Conservation (phyloP, 495 filamentous ascomycete species). For the Aspergillus wentii region DNA sequence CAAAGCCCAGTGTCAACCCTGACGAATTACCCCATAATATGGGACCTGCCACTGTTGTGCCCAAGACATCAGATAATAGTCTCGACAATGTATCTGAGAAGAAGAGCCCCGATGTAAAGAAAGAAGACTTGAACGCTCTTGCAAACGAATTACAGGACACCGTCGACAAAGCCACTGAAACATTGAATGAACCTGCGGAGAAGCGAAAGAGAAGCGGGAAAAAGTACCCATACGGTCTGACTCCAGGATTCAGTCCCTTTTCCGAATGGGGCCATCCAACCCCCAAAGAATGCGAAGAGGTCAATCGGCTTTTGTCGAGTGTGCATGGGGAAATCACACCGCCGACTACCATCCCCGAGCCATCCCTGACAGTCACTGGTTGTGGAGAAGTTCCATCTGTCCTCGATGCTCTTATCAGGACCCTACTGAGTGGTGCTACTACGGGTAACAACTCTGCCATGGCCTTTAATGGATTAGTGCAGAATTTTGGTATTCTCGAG, state of each 20-base stretch:
- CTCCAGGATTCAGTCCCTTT: constrained; percentile 55
- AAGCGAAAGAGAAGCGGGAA: constrained; percentile 18
- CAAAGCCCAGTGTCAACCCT: constrained; percentile 7
- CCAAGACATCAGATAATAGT: no score
- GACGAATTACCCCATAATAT: constrained; percentile 44
- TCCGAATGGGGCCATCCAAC: constrained; percentile 66
- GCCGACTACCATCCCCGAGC: constrained; percentile 65
- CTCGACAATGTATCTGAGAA: no score
- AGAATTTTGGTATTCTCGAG: constrained; percentile 60
- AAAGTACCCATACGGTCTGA: constrained; percentile 33
- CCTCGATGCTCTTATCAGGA: constrained; percentile 82
- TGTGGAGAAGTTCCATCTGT: constrained; percentile 94
- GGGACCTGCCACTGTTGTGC: constrained; percentile 14
- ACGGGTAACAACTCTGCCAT: constrained; percentile 58
- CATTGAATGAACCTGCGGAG: neutral
- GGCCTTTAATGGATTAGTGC: constrained; percentile 67
- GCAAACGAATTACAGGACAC: constrained; percentile 12
- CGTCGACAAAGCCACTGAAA: constrained; percentile 15
- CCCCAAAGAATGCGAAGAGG: constrained; percentile 64
- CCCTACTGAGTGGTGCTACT: constrained; percentile 72
- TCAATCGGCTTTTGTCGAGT: constrained; percentile 61
- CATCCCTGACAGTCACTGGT: constrained; percentile 75
- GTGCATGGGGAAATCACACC: constrained; percentile 61
- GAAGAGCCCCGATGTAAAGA: constrained; percentile 7
- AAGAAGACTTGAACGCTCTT: constrained; percentile 4